These are phyloP conservation scores for Carnegiea gigantea DNA, from an alignment of 179 eudicot species.

Conservation along the genomic window DNA sequence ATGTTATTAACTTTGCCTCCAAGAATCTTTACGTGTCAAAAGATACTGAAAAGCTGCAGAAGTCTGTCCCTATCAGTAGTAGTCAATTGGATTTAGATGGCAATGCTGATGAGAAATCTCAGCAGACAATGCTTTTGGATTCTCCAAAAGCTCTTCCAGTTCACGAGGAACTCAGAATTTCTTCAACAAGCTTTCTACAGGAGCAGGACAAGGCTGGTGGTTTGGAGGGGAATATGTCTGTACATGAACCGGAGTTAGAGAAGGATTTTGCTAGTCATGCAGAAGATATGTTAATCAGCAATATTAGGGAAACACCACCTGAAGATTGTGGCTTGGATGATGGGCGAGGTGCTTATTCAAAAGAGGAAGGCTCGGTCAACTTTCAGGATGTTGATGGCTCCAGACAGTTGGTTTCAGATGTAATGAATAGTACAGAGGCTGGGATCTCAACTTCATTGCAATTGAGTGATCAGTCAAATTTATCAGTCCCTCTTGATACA, in stretches of 20 bases:
- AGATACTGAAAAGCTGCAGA: slow-evolving; percentile 18
- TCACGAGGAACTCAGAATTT: slow-evolving; percentile 23
- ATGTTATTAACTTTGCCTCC: slow-evolving; percentile 12
- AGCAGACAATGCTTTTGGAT: slow-evolving; percentile 21
- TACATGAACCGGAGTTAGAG: slow-evolving; percentile 21
- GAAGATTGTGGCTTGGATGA: slow-evolving; percentile 20
- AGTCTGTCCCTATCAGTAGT: slow-evolving; percentile 18
- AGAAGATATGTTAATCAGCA: slow-evolving; percentile 22
- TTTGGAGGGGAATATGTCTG: slow-evolving; percentile 26
- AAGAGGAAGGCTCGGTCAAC: slow-evolving; percentile 25
- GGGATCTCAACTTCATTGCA: slow-evolving; percentile 24
- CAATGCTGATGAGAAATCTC: slow-evolving; percentile 21
- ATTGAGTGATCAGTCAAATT: slow-evolving; percentile 20
- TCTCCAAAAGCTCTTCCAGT: slow-evolving; percentile 20
- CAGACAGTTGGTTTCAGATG: slow-evolving; percentile 26
- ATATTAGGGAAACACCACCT: slow-evolving; percentile 8
- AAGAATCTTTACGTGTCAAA: slow-evolving; percentile 29
- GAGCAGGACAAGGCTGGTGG: slow-evolving; percentile 24
- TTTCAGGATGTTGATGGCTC: slow-evolving; percentile 20
- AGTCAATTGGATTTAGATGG: slow-evolving; percentile 14
- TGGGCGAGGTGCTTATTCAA: slow-evolving; percentile 20
- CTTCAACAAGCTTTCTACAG: slow-evolving; percentile 19
- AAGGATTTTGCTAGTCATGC: slow-evolving; percentile 22
- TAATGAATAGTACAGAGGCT: slow-evolving; percentile 19
- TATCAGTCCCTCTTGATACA: slow-evolving; percentile 22